Percentiles rank a stretch among this genome's conserved stretches.
Evolutionary conservation across 345 rosid genomes (phyloP).

Genomic region (Brassica juncea): DNA sequence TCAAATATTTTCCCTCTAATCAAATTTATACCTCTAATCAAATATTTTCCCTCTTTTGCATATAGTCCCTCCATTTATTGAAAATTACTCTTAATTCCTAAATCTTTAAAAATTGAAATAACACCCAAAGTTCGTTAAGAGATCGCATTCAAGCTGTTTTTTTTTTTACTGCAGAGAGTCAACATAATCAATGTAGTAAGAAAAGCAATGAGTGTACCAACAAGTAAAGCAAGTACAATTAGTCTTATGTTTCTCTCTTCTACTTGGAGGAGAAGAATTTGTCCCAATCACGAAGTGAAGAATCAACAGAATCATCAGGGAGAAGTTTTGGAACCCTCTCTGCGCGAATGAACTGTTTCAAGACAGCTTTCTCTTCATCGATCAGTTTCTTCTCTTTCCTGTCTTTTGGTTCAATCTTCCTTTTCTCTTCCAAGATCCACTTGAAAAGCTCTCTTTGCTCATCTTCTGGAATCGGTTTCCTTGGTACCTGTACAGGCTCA

Average conservation of each 20-base stretch:
- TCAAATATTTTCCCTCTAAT: too few species aligned
- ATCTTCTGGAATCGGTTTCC: conserved; percentile 64
- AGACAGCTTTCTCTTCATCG: conserved; percentile 68
- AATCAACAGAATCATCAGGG: conserved; percentile 42
- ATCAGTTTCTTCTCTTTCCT: conserved; percentile 51
- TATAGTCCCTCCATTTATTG: neutral
- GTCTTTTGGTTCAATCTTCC: conserved; percentile 58
- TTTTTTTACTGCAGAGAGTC: neutral
- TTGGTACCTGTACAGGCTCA: conserved; percentile 39
- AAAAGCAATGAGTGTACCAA: conserved; percentile 22
- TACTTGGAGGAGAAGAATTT: conserved; percentile 41
- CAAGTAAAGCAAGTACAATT: conserved; percentile 19
- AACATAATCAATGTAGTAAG: conserved; percentile 7
- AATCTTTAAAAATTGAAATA: neutral
- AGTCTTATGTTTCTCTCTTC: conserved; percentile 10
- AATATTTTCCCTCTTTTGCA: neutral
- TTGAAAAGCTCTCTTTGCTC: conserved; percentile 70
- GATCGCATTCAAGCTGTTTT: conserved; percentile 4
- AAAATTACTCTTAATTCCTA: neutral
- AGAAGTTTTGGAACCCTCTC: conserved; percentile 54
- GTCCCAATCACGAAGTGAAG: conserved; percentile 35
- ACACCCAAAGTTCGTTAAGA: neutral
- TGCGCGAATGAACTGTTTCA: conserved; percentile 63
- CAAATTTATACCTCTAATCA: conserved; percentile 2
- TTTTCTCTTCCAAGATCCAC: conserved; percentile 79